phyloP scores from a whole-genome alignment of 2,329 filamentous ascomycete genomes.

The Parascedosporium putredinis region DNA sequence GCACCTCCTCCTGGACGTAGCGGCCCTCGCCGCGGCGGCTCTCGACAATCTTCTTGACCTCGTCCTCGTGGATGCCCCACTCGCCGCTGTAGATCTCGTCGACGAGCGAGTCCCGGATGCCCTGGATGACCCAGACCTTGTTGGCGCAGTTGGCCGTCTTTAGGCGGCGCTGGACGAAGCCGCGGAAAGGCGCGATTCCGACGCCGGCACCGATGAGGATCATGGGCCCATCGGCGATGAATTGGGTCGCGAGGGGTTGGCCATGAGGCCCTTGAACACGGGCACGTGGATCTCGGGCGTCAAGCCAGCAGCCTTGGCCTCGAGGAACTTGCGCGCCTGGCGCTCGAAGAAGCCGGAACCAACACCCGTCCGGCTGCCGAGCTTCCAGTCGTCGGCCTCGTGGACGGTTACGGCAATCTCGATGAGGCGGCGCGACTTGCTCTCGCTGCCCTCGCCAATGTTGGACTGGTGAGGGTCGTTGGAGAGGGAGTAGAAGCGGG shows the following conservation, averaged over 20 bases:
- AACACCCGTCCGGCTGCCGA: conserved; percentile 65
- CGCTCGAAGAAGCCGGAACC: conserved; percentile 91
- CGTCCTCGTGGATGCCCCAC: conserved; percentile 85
- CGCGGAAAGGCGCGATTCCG: conserved; percentile 92
- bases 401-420: conserved; percentile 97
- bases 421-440: conserved; percentile 66
- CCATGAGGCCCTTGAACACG: conserved; percentile 98
- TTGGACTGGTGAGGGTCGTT: conserved; percentile 80
- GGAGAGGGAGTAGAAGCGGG: conserved; percentile 94
- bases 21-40: conserved; percentile 66
- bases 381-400: conserved; percentile 70
- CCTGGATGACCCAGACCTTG: conserved; percentile 95
- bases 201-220: conserved; percentile 93
- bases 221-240: conserved; percentile 92
- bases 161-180: conserved; percentile 87
- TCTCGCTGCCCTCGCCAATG: conserved; percentile 41
- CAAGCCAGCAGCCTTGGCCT: conserved; percentile 52
- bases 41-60: conserved; percentile 74
- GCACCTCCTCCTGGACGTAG: conserved; percentile 95
- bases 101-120: conserved; percentile 83
- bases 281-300: conserved; percentile 57
- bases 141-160: conserved; percentile 95
- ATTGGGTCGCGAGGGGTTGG: conserved; percentile 90
- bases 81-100: conserved; percentile 96
- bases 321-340: conserved; percentile 62